These are phyloP conservation scores for Haplosporangium sp. DNA, from an alignment of 371 early-diverging fungal genomes.

Conservation along the genomic window DNA sequence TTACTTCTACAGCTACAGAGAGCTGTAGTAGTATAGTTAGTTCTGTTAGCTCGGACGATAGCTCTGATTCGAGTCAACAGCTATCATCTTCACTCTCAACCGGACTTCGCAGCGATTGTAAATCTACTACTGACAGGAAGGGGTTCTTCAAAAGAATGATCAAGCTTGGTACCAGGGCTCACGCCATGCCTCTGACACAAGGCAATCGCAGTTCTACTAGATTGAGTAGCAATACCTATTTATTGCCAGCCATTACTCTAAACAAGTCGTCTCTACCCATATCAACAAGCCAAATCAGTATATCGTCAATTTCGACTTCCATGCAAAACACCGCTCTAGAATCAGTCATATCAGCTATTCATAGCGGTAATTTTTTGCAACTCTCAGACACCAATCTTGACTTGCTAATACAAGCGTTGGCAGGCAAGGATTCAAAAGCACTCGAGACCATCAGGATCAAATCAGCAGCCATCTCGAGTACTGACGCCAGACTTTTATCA, in stretches of 20 bases:
- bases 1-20: background rate
- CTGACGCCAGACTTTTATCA: slow-evolving; percentile 32
- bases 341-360: slow-evolving; percentile 31
- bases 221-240: slow-evolving; percentile 4
- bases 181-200: slow-evolving; percentile 16
- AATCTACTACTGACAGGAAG: background rate
- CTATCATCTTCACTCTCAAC: background rate
- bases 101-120: background rate
- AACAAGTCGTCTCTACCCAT: slow-evolving; percentile 13
- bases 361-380: slow-evolving; percentile 31
- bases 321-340: slow-evolving; percentile 4
- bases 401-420: slow-evolving; percentile 19
- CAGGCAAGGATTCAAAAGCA: slow-evolving; percentile 33
- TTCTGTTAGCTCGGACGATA: background rate
- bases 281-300: background rate
- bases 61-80: background rate
- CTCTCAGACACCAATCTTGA: slow-evolving; percentile 38
- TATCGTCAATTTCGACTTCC: background rate
- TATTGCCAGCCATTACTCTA: slow-evolving; percentile 18
- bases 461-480: slow-evolving; percentile 22
- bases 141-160: slow-evolving; percentile 10
- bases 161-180: slow-evolving; percentile 20
- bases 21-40: background rate
- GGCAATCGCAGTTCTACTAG: background rate
- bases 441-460: slow-evolving; percentile 29